Evolutionary conservation across 2,329 filamentous ascomycete genomes (phyloP), one percentile per base, ranked within the genome.

Genomic region (Colletotrichum agaves): DNA sequence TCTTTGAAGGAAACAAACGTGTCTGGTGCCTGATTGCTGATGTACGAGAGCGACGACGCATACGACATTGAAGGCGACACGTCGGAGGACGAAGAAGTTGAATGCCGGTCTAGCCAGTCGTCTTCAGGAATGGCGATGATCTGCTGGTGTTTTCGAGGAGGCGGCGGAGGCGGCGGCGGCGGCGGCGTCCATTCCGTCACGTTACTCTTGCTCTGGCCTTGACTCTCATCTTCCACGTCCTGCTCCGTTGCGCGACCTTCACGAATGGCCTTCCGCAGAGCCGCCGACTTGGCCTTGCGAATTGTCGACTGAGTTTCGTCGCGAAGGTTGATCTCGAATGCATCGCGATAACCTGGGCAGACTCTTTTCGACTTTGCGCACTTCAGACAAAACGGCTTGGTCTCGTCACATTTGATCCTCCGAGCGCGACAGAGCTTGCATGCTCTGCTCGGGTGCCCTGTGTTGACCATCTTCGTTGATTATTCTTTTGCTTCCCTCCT

Each of bases 391-490:
- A 69, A 70, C 2, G 78, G 78, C 27, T 72, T 74, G 35, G 70
- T 72, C 71, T 80, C 78, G 62, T 80, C 78, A 44, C 69, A 71
- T 71, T 80, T 80, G 71, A 79, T 75, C 68, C 77, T 76, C 17
- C 78, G 74, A 35, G 74, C 70, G 17, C 78, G 78, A 67, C 78
- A 80, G 13, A 71, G 69, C 59, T 71, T 69, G 67, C 69, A 71
- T 5, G 69, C 69, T 35, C 59, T 52, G 52, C 69, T 71, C 17
- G 69, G 69, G 23, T 71, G 60, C 4, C 69, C 69, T 4, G 69
- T 71, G 35, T 71, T 71, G 49, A 71, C 69, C 69, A 71, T 71
- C 12, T 39, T 33, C 17, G 27, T 27, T 27, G 6, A 6, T 27
- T 27, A 7, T 27, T 37, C 35, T 44, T 13, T 10, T n/a, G 31